Evolutionary conservation across 2,329 filamentous ascomycete species (phyloP).

Genomic region (Phyllosticta citribraziliensis): DNA sequence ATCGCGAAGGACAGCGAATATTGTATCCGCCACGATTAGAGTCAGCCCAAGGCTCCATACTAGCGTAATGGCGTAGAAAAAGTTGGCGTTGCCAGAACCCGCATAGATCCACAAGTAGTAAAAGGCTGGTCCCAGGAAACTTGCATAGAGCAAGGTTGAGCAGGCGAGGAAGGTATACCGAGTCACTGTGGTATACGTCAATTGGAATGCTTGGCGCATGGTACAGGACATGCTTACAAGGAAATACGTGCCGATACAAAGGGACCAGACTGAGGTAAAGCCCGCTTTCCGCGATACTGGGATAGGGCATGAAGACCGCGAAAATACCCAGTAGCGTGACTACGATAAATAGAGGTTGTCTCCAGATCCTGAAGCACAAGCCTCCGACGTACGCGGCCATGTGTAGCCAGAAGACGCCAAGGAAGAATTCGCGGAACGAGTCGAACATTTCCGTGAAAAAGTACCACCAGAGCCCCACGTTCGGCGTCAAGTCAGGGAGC

Average conservation of each 20-base stretch:
- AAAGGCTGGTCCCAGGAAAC: conserved; percentile 84
- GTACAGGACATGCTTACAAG: conserved; percentile 41
- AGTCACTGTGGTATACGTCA: conserved; percentile 51
- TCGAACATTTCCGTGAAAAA: conserved; percentile 99
- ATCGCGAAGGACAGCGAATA: conserved; percentile 82
- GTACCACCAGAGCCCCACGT: conserved; percentile 98
- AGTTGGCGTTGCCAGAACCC: conserved; percentile 95
- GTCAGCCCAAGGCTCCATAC: conserved; percentile 92
- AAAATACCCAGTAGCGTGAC: conserved; percentile 81
- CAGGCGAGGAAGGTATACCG: conserved; percentile 84
- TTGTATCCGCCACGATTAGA: conserved; percentile 73
- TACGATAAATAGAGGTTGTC: conserved; percentile 78
- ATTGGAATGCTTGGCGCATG: conserved; percentile 9
- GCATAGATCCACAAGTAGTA: conserved; percentile 98
- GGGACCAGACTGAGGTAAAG: conserved; percentile 76
- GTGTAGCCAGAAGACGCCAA: conserved; percentile 96
- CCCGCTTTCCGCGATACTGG: conserved; percentile 81
- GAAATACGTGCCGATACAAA: conserved; percentile 84
- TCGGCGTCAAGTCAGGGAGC: conserved; percentile 85
- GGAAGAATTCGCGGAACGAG: conserved; percentile 92
- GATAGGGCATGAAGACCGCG: conserved; percentile 94
- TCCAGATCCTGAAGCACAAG: conserved; percentile 69
- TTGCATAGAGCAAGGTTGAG: conserved; percentile 75
- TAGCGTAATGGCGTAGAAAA: conserved; percentile 98
- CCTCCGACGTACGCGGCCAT: conserved; percentile 82